Percentiles rank a stretch among this genome's conserved stretches.
phyloP scores from a whole-genome alignment of 352 stramenopile genomes.

The Pythium oligandrum region DNA sequence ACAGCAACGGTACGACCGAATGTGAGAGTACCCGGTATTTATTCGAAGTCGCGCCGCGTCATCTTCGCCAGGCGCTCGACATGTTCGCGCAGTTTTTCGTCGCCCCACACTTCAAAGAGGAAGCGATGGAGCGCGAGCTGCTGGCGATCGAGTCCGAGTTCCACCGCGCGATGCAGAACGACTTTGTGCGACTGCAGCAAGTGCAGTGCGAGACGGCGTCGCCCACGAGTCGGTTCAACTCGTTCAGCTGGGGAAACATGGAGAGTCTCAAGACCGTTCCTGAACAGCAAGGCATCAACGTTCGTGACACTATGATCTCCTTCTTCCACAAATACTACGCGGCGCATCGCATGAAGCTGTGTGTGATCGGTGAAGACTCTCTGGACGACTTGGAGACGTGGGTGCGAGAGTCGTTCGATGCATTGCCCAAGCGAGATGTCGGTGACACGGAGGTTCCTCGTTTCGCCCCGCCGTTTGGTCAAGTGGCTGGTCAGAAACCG shows the following conservation, averaged over 20 bases:
- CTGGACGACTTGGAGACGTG: conserved; percentile 34
- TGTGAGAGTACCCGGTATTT: conserved; percentile 81
- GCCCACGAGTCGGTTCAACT: conserved; percentile 24
- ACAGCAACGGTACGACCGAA: conserved; percentile 83
- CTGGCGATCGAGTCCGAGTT: conserved; percentile 65
- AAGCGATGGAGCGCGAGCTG: conserved; percentile 58
- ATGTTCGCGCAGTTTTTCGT: conserved; percentile 91
- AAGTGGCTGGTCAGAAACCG: conserved; percentile 15
- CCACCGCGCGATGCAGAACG: conserved; percentile 30
- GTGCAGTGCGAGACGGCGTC: conserved; percentile 27
- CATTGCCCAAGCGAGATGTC: conserved; percentile 17
- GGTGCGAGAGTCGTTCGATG: conserved; percentile 31
- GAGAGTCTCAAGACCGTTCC: conserved; percentile 27
- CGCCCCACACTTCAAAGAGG: conserved; percentile 43
- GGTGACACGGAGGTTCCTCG: neutral
- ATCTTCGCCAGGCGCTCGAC: conserved; percentile 40
- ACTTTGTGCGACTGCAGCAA: conserved; percentile 37
- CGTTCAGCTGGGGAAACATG: conserved; percentile 65
- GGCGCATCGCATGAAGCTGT: conserved; percentile 40
- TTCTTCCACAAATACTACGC: conserved; percentile 43
- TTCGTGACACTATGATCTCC: conserved; percentile 25
- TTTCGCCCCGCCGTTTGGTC: conserved; percentile 18
- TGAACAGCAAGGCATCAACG: conserved; percentile 11
- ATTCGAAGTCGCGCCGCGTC: conserved; percentile 57
- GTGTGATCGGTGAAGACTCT: conserved; percentile 26